Evolutionary conservation across 495 filamentous ascomycete species (phyloP).

Genomic region (Penicillium pulvis): DNA sequence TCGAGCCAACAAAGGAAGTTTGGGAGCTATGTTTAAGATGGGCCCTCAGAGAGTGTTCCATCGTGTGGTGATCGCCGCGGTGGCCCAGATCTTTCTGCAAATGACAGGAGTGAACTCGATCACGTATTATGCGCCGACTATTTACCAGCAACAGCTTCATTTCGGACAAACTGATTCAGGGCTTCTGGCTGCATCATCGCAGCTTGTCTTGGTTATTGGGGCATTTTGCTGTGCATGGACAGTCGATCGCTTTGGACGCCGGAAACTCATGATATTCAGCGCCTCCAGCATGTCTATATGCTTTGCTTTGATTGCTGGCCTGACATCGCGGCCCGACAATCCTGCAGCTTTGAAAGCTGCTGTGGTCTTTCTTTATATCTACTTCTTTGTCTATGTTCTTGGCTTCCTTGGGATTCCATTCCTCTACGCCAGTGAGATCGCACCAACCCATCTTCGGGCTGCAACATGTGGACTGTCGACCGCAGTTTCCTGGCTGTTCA

Average conservation of each 20-base stretch:
- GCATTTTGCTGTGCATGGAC: slow-evolving; percentile 29
- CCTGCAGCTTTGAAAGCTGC: slow-evolving; percentile 18
- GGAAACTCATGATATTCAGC: slow-evolving; percentile 40
- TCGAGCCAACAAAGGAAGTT: slow-evolving; percentile 14
- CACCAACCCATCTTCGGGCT: slow-evolving; percentile 25
- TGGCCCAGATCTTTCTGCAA: slow-evolving; percentile 29
- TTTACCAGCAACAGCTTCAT: slow-evolving; percentile 29
- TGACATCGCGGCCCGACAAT: slow-evolving; percentile 2
- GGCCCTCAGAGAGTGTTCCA: slow-evolving; percentile 25
- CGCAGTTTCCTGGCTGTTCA: slow-evolving; percentile 25
- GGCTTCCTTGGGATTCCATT: slow-evolving; percentile 55
- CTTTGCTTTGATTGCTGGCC: slow-evolving; percentile 38
- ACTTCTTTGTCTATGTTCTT: slow-evolving; percentile 50
- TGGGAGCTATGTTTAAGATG: slow-evolving; percentile 24
- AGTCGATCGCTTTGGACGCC: slow-evolving; percentile 31
- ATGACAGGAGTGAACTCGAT: slow-evolving; percentile 26
- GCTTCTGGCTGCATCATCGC: slow-evolving; percentile 26
- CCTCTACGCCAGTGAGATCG: slow-evolving; percentile 41
- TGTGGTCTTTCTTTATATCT: slow-evolving; percentile 50
- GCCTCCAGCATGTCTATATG: slow-evolving; percentile 42
- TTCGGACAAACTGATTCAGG: slow-evolving; percentile 18
- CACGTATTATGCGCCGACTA: slow-evolving; percentile 28
- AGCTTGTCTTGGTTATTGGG: slow-evolving; percentile 25
- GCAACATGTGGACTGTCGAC: slow-evolving; percentile 24
- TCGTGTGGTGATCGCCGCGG: slow-evolving; percentile 26